These are phyloP conservation scores for Metroxylon sagu DNA, from an alignment of 176 grass and related monocot species.

Conservation along the genomic window DNA sequence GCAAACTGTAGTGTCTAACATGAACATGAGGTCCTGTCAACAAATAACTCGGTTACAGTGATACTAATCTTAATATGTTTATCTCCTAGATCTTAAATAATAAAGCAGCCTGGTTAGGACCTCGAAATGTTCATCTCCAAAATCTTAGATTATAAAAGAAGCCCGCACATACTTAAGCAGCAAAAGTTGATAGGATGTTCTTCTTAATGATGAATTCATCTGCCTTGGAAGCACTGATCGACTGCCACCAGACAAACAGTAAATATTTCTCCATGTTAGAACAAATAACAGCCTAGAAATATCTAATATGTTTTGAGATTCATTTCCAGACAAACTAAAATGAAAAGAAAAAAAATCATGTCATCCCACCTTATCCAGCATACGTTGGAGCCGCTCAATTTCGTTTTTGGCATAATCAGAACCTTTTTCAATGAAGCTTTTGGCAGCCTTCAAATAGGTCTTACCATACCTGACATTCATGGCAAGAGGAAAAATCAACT, in stretches of 20 bases:
- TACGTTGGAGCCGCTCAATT: slow-evolving; percentile 72
- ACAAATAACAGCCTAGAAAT: too few relatives aligned
- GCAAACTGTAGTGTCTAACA: too few relatives aligned
- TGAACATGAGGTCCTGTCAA: too few relatives aligned
- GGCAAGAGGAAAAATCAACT: too few relatives aligned
- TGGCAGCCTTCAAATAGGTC: slow-evolving; percentile 68
- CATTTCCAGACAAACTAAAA: neutral
- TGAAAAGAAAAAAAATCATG: neutral
- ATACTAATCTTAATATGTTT: too few relatives aligned
- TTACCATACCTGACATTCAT: slow-evolving; percentile 54
- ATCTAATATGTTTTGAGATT: too few relatives aligned
- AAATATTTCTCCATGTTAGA: too few relatives aligned
- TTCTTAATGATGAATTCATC: slow-evolving; percentile 95
- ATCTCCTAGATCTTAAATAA: too few relatives aligned
- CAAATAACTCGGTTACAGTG: too few relatives aligned
- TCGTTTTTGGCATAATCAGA: slow-evolving; percentile 70
- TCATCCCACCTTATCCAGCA: slow-evolving; percentile 64
- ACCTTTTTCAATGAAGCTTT: slow-evolving; percentile 68
- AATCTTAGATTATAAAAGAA: too few relatives aligned
- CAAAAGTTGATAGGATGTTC: slow-evolving; percentile 77
- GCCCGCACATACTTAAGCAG: slow-evolving; percentile 29
- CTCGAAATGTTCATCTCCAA: too few relatives aligned
- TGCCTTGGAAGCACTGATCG: slow-evolving; percentile 71
- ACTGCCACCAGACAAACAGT: slow-evolving; percentile 20
- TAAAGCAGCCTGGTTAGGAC: too few relatives aligned